These are phyloP conservation scores for Trichosporon inkin DNA, from an alignment of 1,284 basidiomycete species.

Conservation along the genomic window DNA sequence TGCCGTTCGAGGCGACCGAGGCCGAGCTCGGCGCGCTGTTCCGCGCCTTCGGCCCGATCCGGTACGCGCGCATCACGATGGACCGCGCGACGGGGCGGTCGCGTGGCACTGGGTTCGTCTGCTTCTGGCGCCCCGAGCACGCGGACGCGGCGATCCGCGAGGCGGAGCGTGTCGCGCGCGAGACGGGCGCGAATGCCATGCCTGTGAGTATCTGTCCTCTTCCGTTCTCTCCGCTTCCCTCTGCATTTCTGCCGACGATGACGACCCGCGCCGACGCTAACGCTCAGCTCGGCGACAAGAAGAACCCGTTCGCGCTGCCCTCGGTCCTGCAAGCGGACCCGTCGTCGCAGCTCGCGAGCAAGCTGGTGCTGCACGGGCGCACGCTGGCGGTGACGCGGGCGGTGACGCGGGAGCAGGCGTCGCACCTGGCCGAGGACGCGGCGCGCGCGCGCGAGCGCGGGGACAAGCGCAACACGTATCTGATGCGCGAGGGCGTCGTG, in stretches of 20 bases:
- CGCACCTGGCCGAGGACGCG: conserved; percentile 78
- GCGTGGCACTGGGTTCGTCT: conserved; percentile 92
- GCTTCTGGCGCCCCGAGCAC: conserved; percentile 92
- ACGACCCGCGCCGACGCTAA: conserved; percentile 14
- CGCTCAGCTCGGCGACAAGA: conserved; percentile 53
- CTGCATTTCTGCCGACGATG: too few relatives aligned
- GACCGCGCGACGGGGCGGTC: conserved; percentile 79
- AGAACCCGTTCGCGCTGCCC: conserved; percentile 78
- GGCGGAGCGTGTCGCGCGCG: conserved; percentile 66
- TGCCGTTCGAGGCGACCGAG: conserved; percentile 87
- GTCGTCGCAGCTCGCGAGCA: conserved; percentile 74
- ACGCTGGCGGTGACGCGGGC: conserved; percentile 87
- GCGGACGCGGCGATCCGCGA: conserved; percentile 81
- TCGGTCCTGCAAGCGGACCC: conserved; percentile 94
- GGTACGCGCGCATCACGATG: conserved; percentile 88
- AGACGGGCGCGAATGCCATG: conserved; percentile 53
- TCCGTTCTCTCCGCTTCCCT: too few relatives aligned
- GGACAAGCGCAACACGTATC: conserved; percentile 93
- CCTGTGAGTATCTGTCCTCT: conserved; percentile 32
- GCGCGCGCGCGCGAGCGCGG: conserved; percentile 80
- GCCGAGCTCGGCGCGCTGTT: conserved; percentile 84
- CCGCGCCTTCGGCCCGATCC: conserved; percentile 82
- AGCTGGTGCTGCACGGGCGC: conserved; percentile 84
- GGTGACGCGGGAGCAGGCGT: conserved; percentile 82
- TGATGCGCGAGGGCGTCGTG: conserved; percentile 93